phyloP scores from a whole-genome alignment of 2,329 filamentous ascomycete genomes.

The Periconia macrospinosa region DNA sequence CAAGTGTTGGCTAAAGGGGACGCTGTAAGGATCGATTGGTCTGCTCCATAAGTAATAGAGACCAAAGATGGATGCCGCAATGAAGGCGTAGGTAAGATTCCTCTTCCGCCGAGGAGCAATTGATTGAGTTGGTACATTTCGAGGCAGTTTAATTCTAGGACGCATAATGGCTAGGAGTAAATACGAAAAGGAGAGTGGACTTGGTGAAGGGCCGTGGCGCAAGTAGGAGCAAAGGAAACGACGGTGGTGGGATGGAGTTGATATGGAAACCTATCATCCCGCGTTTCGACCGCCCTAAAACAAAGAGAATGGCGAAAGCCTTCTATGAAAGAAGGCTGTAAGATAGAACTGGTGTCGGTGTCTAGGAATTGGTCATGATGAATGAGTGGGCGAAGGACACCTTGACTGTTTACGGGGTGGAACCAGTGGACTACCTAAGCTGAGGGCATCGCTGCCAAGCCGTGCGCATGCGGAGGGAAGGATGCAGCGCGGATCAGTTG shows the following conservation, averaged over 20 bases:
- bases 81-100: slow-evolving; percentile 26
- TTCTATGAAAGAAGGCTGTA: background rate
- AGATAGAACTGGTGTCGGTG: background rate
- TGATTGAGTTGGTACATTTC: slow-evolving; percentile 16
- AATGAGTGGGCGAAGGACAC: background rate
- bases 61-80: slow-evolving; percentile 26
- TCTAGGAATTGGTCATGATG: background rate
- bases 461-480: background rate
- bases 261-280: background rate
- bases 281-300: background rate
- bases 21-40: slow-evolving; percentile 31
- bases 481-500: background rate
- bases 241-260: background rate
- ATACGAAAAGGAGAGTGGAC: background rate
- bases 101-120: slow-evolving; percentile 35
- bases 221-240: background rate
- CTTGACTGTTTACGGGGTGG: background rate
- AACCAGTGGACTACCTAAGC: background rate
- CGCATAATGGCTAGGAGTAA: slow-evolving; percentile 18
- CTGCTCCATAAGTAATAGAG: slow-evolving; percentile 31
- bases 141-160: slow-evolving; percentile 29
- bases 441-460: background rate
- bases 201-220: background rate
- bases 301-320: background rate
- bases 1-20: slow-evolving; percentile 32